A percentile compares a stretch with the other conserved stretches of the same genome.
phyloP scores from a whole-genome alignment of 208 protist genomes.

The Leishmania gerbilli region DNA sequence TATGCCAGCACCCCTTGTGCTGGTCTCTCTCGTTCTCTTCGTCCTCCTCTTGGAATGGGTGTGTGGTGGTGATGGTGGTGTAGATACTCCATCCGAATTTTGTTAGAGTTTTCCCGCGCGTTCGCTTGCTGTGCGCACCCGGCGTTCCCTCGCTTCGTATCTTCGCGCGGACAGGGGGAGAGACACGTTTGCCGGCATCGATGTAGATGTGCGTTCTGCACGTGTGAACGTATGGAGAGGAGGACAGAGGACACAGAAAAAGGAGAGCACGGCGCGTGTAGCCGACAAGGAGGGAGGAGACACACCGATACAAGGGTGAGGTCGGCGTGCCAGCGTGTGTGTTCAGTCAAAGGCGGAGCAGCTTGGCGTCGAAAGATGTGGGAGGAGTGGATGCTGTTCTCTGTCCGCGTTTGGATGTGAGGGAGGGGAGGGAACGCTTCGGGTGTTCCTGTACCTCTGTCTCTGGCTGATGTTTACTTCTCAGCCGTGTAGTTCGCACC shows the following conservation, averaged over 20 bases:
- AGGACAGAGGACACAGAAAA: not conserved
- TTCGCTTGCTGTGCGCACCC: not conserved
- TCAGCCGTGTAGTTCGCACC: not conserved
- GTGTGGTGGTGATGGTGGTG: not conserved
- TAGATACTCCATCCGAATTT: not conserved
- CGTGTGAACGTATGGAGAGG: not conserved
- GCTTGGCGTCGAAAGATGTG: not conserved
- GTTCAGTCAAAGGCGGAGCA: not conserved
- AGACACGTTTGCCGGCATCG: not conserved
- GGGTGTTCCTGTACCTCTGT: not conserved
- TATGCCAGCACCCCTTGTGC: not conserved
- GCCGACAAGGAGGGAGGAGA: not conserved
- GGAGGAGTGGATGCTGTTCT: not conserved
- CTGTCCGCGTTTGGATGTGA: not conserved
- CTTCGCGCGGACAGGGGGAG: not conserved
- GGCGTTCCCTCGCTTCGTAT: not conserved
- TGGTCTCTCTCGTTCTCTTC: not conserved
- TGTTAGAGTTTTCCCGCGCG: not conserved
- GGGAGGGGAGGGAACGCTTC: not conserved
- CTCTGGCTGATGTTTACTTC: slow-evolving; percentile 9
- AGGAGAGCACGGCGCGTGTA: not conserved
- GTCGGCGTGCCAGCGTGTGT: not conserved
- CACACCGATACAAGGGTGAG: not conserved
- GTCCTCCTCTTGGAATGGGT: not conserved
- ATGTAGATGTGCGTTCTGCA: not conserved